Evolutionary conservation across 176 grass and related monocot genomes (phyloP), one percentile per base, ranked within the genome.

Genomic region (Pharus latifolius): DNA sequence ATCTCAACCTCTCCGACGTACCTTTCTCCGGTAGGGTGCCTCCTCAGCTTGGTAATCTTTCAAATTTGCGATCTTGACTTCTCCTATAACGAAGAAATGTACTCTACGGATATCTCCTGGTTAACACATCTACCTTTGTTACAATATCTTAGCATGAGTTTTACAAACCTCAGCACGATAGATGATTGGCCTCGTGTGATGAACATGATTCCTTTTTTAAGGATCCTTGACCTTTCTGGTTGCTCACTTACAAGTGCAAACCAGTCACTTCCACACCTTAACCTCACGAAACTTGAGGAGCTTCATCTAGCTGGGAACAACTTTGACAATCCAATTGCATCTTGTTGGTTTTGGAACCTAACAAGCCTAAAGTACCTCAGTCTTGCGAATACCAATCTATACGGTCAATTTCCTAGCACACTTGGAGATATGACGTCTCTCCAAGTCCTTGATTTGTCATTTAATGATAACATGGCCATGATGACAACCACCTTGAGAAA

Each of bases 311-410:
- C 10, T 4, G 0, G 0, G 0, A 84, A 79, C 11, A 1, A 1
- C 3, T 66, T 84, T 7, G 1, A 74, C 8, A n/a, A 57, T 43
- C 15, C 19, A 8, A 17, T 35, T 3, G 41, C 48, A 37, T 71
- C 80, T 0, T 29, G 78, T 59, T 84, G 74, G 80, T 57, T 88
- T 12, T 83, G 80, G 74, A 61, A 83, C 40, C 7, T 75, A 15
- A 67, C 40, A 20, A 14, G 33, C 10, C 45, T 83, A 19, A 14
- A 10, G 15, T 43, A 55, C 23, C 34, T 79, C 1, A 1, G 50
- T n/a, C 27, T 88, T 5, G 6, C 0, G 0, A 0, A 3, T 2
- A 47, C 9, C 32, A 0, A 11, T 13, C 45, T 78, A 2, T 11
- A 51, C 0, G 84, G 73, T 3, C 27, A 9, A 9, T 24, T 82